Percentiles rank a stretch among this genome's conserved stretches.
Evolutionary conservation across 2,329 filamentous ascomycete genomes (phyloP).

Genomic region (Paecilomyces dactylethromorphus): DNA sequence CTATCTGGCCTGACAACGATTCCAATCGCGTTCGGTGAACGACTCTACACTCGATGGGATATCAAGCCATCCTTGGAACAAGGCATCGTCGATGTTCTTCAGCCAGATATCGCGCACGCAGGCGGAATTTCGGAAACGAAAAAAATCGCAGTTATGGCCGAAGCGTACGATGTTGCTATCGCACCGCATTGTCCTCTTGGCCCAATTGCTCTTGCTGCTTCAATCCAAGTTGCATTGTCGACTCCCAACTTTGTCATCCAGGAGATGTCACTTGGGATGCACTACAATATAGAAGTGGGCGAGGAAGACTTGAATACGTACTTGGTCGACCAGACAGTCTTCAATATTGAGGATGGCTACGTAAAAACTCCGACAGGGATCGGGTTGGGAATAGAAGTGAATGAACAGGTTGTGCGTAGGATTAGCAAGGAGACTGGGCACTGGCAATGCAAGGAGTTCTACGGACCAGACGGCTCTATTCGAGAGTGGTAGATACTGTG

Average conservation of each 20-base stretch:
- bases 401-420: constrained; percentile 61
- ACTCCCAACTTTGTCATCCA: constrained; percentile 65
- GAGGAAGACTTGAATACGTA: constrained; percentile 61
- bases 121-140: constrained; percentile 67
- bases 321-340: constrained; percentile 57
- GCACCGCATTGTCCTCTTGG: constrained; percentile 70
- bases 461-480: constrained; percentile 60
- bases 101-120: constrained; percentile 65
- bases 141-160: constrained; percentile 63
- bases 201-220: constrained; percentile 65
- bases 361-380: constrained; percentile 55
- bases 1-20: constrained; percentile 51
- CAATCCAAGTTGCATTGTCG: constrained; percentile 57
- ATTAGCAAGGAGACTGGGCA: constrained; percentile 53
- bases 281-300: constrained; percentile 62
- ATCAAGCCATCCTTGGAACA: constrained; percentile 65
- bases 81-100: constrained; percentile 62
- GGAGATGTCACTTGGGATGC: constrained; percentile 73
- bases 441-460: constrained; percentile 62
- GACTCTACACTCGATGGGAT: constrained; percentile 67
- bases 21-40: constrained; percentile 67
- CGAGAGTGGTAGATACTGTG: constrained; percentile 56
- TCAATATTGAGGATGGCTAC: constrained; percentile 60
- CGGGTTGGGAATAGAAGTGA: constrained; percentile 63
- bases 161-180: constrained; percentile 66